These are phyloP conservation scores for Quercus phellos DNA, from an alignment of 331 rosid species.

Conservation along the genomic window DNA sequence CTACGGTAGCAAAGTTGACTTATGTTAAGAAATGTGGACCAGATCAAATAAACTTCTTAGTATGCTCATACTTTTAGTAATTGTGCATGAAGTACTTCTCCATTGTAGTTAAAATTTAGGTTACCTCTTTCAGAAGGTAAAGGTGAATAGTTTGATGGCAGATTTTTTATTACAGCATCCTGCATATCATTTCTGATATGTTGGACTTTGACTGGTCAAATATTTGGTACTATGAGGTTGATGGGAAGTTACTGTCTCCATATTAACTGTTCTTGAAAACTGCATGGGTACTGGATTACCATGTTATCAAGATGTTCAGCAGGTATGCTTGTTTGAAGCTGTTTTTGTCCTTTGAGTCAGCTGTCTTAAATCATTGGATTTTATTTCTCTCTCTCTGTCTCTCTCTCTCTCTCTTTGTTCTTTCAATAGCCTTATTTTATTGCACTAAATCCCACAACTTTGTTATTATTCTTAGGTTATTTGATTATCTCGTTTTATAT, in stretches of 20 bases:
- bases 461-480: neutral
- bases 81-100: neutral
- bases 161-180: neutral
- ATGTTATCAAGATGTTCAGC: neutral
- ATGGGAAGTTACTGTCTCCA: neutral
- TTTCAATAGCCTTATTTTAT: neutral
- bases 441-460: neutral
- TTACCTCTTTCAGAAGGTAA: neutral
- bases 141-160: neutral
- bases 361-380: neutral
- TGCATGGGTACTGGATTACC: neutral
- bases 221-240: neutral
- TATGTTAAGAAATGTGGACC: no score
- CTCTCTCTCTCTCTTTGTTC: neutral
- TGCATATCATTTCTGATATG: neutral
- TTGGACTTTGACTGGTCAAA: neutral
- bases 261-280: neutral
- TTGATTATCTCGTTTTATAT: neutral
- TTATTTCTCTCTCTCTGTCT: neutral
- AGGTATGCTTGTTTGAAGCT: neutral
- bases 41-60: no score
- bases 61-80: no score
- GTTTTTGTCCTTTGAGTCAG: neutral
- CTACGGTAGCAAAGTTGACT: no score
- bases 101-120: neutral